These are phyloP conservation scores for Tylopilus vinaceipallidus DNA, from an alignment of 768 basidiomycete genomes.

Conservation along the genomic window DNA sequence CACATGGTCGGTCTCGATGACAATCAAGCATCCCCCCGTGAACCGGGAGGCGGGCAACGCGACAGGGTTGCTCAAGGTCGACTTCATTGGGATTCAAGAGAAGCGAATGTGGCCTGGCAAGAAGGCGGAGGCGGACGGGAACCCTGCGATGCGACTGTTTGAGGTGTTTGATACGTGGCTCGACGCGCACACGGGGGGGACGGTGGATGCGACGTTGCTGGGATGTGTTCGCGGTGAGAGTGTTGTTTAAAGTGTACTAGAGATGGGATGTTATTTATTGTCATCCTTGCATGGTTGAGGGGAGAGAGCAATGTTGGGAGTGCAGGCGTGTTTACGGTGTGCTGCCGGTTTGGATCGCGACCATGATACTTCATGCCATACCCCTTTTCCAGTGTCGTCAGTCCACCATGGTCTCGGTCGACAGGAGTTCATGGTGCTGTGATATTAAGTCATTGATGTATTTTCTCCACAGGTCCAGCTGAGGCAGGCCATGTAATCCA, in stretches of 20 bases:
- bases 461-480: no score
- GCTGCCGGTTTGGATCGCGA: no score
- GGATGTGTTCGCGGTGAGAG: conserved; percentile 69
- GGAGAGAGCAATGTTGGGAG: no score
- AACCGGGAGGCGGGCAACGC: not conserved
- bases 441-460: no score
- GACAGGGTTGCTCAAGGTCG: conserved; percentile 44
- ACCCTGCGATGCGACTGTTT: conserved; percentile 70
- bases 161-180: conserved; percentile 75
- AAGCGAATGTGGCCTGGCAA: conserved; percentile 84
- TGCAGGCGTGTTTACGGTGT: no score
- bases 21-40: conserved; percentile 49
- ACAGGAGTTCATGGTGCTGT: no score
- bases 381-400: no score
- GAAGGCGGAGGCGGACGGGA: conserved; percentile 43
- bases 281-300: no score
- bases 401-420: no score
- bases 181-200: conserved; percentile 55
- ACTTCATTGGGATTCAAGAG: conserved; percentile 83
- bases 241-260: conserved; percentile 32
- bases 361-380: no score
- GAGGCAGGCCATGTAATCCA: no score
- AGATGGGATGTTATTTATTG: no score
- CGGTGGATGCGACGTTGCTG: conserved; percentile 65
- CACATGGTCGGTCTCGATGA: conserved; percentile 70